A percentile compares a stretch with the other conserved stretches of the same genome.
phyloP scores from a whole-genome alignment of 2,329 filamentous ascomycete genomes.

The Neonectria coccinea region DNA sequence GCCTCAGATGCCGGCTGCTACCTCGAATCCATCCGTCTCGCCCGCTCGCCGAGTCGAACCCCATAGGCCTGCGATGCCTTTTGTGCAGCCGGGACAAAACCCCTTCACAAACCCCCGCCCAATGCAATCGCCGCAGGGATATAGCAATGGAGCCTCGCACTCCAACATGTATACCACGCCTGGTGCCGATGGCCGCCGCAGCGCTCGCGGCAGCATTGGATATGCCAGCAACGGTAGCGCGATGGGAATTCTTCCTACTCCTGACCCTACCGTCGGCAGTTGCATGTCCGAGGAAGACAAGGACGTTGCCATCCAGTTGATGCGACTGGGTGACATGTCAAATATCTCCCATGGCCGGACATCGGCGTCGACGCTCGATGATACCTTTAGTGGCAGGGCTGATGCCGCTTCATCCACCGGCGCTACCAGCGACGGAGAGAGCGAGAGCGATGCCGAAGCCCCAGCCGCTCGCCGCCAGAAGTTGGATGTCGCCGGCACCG shows the following conservation, averaged over 20 bases:
- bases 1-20: slow-evolving; percentile 90
- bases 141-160: slow-evolving; percentile 62
- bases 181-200: slow-evolving; percentile 70
- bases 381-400: slow-evolving; percentile 90
- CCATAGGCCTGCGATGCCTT: slow-evolving; percentile 79
- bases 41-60: slow-evolving; percentile 85
- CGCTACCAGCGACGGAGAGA: slow-evolving; percentile 83
- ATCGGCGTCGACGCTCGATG: slow-evolving; percentile 92
- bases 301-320: slow-evolving; percentile 95
- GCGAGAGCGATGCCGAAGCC: slow-evolving; percentile 72
- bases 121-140: slow-evolving; percentile 86
- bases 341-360: slow-evolving; percentile 94
- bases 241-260: slow-evolving; percentile 81
- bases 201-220: slow-evolving; percentile 70
- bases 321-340: slow-evolving; percentile 93
- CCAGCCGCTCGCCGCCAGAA: slow-evolving; percentile 71
- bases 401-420: slow-evolving; percentile 87
- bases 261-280: slow-evolving; percentile 96
- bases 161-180: slow-evolving; percentile 73
- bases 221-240: slow-evolving; percentile 60
- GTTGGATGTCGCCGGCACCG: slow-evolving; percentile 57
- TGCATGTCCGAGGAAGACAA: slow-evolving; percentile 95
- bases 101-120: slow-evolving; percentile 82
- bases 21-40: slow-evolving; percentile 98
- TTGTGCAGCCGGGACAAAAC: slow-evolving; percentile 79